Evolutionary conservation across 163 green algal genomes (phyloP), one percentile per base, ranked within the genome.

Genomic region (Trebouxiophyceae sp.): DNA sequence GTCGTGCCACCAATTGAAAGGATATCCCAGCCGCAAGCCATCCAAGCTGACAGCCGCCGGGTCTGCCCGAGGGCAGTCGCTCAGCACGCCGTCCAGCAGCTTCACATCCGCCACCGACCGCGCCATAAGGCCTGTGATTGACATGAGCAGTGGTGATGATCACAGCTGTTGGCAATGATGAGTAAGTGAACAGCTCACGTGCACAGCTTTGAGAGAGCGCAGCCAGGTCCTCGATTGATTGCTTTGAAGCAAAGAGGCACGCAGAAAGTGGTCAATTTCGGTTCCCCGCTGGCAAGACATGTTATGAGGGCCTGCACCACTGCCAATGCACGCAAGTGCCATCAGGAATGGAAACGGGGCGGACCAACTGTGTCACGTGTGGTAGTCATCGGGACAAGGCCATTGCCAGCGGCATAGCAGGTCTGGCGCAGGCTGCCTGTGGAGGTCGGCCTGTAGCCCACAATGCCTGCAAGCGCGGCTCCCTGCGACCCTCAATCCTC

Each of bases 111-210:
- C 31, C 12, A 74, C 62, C 2, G 30, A 62, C 1, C 68, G 45
- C 4, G 68, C 55, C 24, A 69, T 74, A 3, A 74, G 23, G 1
- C 67, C 67, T 68, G 67, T n/a, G n/a, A n/a, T n/a, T n/a, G n/a
- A n/a, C n/a, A n/a, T n/a, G n/a, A n/a, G n/a, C n/a, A n/a, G n/a
- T n/a, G n/a, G n/a, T n/a, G n/a, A n/a, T n/a, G n/a, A n/a, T n/a
- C n/a, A n/a, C n/a, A n/a, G n/a, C n/a, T n/a, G n/a, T n/a, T n/a
- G n/a, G n/a, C n/a, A n/a, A n/a, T n/a, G n/a, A n/a, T n/a, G n/a
- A n/a, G n/a, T n/a, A n/a, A n/a, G n/a, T n/a, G n/a, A n/a, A n/a
- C n/a, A n/a, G n/a, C n/a, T n/a, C n/a, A n/a, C n/a, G n/a, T n/a
- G n/a, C n/a, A n/a, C n/a, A n/a, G n/a, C n/a, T n/a, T n/a, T n/a